Percentiles rank a stretch among this genome's conserved stretches.
Conservation (phyloP, 2,329 filamentous ascomycete genomes). For the Colletotrichum zoysiae region DNA sequence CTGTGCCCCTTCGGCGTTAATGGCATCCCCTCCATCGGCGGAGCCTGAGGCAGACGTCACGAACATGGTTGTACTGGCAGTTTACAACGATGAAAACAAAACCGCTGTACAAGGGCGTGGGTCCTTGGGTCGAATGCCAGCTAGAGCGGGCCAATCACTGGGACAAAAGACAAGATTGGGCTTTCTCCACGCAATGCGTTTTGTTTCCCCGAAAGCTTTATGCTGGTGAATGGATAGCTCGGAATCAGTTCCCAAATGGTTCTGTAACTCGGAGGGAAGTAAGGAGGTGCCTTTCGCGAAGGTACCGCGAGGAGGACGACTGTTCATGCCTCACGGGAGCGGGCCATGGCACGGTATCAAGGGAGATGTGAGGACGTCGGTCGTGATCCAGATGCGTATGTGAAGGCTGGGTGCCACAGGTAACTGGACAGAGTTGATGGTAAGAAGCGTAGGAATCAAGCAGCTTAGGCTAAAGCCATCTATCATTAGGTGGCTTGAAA, state of each 20-base stretch:
- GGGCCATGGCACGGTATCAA: constrained; percentile 11
- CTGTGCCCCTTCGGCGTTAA: constrained; percentile 18
- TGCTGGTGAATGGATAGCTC: constrained; percentile 11
- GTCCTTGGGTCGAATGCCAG: background rate
- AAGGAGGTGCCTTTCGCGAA: constrained; percentile 8
- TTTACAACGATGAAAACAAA: constrained; percentile 7
- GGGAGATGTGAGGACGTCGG: constrained; percentile 17
- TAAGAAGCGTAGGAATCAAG: constrained; percentile 27
- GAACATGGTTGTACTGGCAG: background rate
- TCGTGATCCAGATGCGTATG: constrained; percentile 31
- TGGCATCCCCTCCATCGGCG: constrained; percentile 1
- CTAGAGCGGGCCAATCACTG: background rate
- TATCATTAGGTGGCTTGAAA: constrained; percentile 38
- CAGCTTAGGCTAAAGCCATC: constrained; percentile 36
- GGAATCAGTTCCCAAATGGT: constrained; percentile 5
- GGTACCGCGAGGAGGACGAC: constrained; percentile 6
- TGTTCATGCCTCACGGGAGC: constrained; percentile 3
- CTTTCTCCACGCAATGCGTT: constrained; percentile 22
- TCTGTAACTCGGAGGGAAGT: background rate
- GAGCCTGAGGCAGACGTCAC: constrained; percentile 4
- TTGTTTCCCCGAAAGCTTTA: constrained; percentile 14
- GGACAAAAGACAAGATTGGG: constrained; percentile 6
- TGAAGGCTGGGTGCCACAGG: constrained; percentile 29
- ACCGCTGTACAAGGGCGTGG: background rate
- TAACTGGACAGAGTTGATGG: constrained; percentile 24